A percentile compares a stretch with the other conserved stretches of the same genome.
Conservation (phyloP, 495 filamentous ascomycete species). For the Astrothelium subdiscretum region DNA sequence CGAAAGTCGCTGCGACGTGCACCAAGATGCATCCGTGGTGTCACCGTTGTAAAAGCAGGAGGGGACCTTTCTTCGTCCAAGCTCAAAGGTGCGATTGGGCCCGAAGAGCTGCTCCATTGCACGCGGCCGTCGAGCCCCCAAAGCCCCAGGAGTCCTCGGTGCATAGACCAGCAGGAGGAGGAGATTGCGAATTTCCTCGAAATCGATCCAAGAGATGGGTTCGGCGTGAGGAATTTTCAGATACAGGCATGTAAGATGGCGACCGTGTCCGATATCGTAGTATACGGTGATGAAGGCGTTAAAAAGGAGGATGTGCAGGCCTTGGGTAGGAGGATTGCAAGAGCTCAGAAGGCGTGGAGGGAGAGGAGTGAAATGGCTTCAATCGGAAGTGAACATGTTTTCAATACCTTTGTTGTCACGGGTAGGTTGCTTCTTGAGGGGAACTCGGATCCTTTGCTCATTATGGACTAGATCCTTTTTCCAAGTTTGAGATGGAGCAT, state of each 20-base stretch:
- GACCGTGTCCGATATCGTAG: constrained; percentile 76
- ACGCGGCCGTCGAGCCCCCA: neutral
- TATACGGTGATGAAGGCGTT: constrained; percentile 66
- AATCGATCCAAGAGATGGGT: constrained; percentile 73
- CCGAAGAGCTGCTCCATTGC: constrained; percentile 59
- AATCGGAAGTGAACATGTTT: constrained; percentile 46
- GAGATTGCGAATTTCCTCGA: constrained; percentile 54
- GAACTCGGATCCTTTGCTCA: constrained; percentile 13
- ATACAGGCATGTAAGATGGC: constrained; percentile 88
- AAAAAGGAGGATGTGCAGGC: constrained; percentile 44
- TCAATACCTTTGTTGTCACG: constrained; percentile 73
- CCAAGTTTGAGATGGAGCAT: constrained; percentile 59
- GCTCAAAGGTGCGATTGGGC: constrained; percentile 74
- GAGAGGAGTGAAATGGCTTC: constrained; percentile 42
- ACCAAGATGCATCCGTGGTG: constrained; percentile 67
- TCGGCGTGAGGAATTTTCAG: constrained; percentile 85
- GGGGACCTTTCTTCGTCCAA: constrained; percentile 62
- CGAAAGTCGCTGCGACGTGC: constrained; percentile 58
- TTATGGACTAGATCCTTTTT: constrained; percentile 43
- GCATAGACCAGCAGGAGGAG: constrained; percentile 2
- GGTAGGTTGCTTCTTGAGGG: constrained; percentile 37
- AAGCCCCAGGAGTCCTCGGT: neutral
- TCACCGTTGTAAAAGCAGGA: constrained; percentile 82
- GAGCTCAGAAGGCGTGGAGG: constrained; percentile 66
- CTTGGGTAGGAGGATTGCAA: constrained; percentile 58